These are phyloP conservation scores for Platanthera zijinensis DNA, from an alignment of 106 monocot species.

Conservation along the genomic window DNA sequence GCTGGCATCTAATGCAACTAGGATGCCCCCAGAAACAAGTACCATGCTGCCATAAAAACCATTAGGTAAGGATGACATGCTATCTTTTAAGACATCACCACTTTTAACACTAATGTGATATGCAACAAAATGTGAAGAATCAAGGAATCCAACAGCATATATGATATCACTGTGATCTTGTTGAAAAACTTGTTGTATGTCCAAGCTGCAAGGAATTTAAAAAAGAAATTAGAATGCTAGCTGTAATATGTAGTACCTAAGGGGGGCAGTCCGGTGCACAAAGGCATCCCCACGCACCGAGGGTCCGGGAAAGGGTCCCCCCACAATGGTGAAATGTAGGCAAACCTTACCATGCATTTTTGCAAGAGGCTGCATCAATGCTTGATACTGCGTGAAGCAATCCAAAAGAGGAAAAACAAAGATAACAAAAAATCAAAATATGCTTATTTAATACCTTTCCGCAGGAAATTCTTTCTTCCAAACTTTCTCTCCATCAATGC, in stretches of 20 bases:
- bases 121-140: conserved; percentile 41
- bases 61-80: conserved; percentile 28
- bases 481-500: conserved; percentile 70
- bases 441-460: conserved; percentile 44
- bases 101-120: conserved; percentile 58
- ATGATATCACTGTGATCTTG: conserved; percentile 38
- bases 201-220: conserved; percentile 46
- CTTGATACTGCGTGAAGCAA: too few species aligned
- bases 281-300: too few species aligned
- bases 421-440: not conserved
- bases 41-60: conserved; percentile 50
- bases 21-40: conserved; percentile 38
- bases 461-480: conserved; percentile 68
- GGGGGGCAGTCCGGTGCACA: too few species aligned
- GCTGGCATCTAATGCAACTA: conserved; percentile 67
- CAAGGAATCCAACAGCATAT: conserved; percentile 57
- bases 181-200: conserved; percentile 63
- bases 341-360: not conserved
- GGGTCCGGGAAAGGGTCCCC: too few species aligned
- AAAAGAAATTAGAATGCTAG: conserved; percentile 2
- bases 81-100: conserved; percentile 67
- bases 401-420: too few species aligned
- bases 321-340: too few species aligned
- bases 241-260: not conserved
- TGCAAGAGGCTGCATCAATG: too few species aligned